Evolutionary conservation across 768 basidiomycete species (phyloP), one percentile per base, ranked within the genome.

Genomic region (Amanita muscaria): DNA sequence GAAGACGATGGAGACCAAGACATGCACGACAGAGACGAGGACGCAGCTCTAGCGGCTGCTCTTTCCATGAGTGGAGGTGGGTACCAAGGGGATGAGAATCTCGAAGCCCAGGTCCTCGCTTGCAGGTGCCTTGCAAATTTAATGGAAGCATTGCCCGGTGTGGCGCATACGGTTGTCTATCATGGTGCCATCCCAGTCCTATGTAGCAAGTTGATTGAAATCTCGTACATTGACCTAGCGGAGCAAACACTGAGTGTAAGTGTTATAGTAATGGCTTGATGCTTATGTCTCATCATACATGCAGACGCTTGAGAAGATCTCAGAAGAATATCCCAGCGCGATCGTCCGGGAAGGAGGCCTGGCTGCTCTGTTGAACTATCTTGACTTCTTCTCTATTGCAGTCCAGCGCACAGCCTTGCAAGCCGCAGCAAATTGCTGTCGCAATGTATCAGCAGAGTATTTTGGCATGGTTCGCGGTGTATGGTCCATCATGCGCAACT

Each of bases 341-440:
- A 96, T 99, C 53, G 92, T 96, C 18, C 83, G 91, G 44, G 96
- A 97, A 66, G 91, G 91, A 41, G 96, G 96, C 21, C 73, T 99
- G 15, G 79, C 87, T 8, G 93, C 94, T 21, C 69, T 98, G 30
- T 78, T 98, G 55, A 91, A 88, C 60, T 97, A 88, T 64, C 80
- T 99, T 54, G 94, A 98, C 66, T 99, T 99, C 68, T 98, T 98
- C 67, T 92, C 90, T 12, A 97, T 93, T 55, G 88, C 92, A 23
- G 93, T 97, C 10, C 96, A 99, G 60, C 78, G 96, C 40, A 98
- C 92, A 1, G 96, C 96, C 18, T 69, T 99, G 19, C 92, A 96
- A 55, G 93, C 96, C 14, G 93, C 93, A 2, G 84, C 94, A 25
- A 97, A 97, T 55, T 98, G 96, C 56, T 98, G 96, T 64, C 80